Conservation (phyloP, 2,329 filamentous ascomycete genomes). For the Cladosporium phlei region DNA sequence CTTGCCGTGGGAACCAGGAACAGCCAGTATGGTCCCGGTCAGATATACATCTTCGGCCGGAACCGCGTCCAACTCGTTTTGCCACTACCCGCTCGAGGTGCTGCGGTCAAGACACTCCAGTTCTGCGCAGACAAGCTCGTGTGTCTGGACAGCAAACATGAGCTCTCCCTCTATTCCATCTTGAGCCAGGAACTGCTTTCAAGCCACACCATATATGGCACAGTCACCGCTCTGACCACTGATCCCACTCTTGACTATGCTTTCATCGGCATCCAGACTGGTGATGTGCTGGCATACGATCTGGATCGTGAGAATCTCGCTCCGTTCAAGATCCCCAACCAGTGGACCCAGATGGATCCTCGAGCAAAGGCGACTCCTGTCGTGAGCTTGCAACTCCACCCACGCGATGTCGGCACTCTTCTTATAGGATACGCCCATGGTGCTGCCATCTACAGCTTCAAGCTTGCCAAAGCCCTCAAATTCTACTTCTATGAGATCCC, state of each 20-base stretch:
- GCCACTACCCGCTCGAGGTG: conserved; percentile 59
- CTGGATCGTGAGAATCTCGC: conserved; percentile 74
- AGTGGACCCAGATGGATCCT: conserved; percentile 73
- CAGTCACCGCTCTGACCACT: conserved; percentile 67
- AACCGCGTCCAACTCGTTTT: conserved; percentile 73
- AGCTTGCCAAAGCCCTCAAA: conserved; percentile 72
- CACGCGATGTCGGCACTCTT: conserved; percentile 84
- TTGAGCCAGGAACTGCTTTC: conserved; percentile 62
- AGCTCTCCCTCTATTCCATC: conserved; percentile 78
- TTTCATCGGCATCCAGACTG: conserved; percentile 62
- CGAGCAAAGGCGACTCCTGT: conserved; percentile 61
- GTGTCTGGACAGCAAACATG: conserved; percentile 79
- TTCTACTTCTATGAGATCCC: conserved; percentile 82
- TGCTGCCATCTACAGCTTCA: conserved; percentile 88
- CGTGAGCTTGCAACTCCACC: conserved; percentile 78
- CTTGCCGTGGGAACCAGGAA: conserved; percentile 87
- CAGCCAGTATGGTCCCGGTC: conserved; percentile 76
- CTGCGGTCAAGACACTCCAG: conserved; percentile 71
- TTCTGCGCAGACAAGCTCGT: conserved; percentile 85
- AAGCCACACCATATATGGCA: conserved; percentile 70
- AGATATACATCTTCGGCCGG: conserved; percentile 85
- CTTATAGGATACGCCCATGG: conserved; percentile 88
- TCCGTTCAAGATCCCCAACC: conserved; percentile 76
- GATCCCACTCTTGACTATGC: conserved; percentile 94
- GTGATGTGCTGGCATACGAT: conserved; percentile 89